Conservation (phyloP, 75 land plant species). For the Pinus albicaulis region DNA sequence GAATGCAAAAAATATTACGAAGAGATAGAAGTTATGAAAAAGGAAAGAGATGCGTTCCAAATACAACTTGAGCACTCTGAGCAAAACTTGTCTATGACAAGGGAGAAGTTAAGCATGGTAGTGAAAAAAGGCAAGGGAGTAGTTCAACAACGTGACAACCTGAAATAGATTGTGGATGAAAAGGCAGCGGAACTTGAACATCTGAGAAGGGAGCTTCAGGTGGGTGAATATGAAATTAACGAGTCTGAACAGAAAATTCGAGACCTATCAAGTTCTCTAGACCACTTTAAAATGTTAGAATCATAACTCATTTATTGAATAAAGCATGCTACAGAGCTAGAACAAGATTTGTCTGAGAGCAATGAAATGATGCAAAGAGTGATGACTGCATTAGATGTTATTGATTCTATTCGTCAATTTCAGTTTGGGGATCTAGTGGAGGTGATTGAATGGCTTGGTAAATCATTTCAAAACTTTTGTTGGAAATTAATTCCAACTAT, state of each 20-base stretch:
- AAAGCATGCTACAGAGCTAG: conserved; percentile 25
- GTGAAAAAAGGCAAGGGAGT: conserved; percentile 86
- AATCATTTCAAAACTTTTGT: conserved; percentile 16
- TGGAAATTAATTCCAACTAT: too few species aligned
- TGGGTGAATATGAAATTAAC: conserved; percentile 18
- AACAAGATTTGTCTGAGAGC: conserved; percentile 32
- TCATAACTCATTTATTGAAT: conserved; percentile 34
- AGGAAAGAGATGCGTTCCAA: conserved; percentile 35
- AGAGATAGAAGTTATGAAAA: conserved; percentile 29
- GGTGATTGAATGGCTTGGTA: conserved; percentile 46
- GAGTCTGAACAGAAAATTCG: conserved; percentile 36
- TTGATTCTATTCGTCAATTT: conserved; percentile 15
- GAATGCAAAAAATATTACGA: conserved; percentile 19
- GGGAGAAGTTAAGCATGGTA: conserved; percentile 89
- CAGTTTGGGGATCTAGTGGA: conserved; percentile 33
- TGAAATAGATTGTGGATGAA: conserved; percentile 70
- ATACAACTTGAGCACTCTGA: conserved; percentile 58
- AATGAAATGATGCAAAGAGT: conserved; percentile 24
- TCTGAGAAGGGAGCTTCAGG: conserved; percentile 34
- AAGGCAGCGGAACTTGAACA: conserved; percentile 4
- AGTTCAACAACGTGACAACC: conserved; percentile 77
- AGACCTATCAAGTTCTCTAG: conserved; percentile 18
- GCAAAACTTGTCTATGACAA: conserved; percentile 61
- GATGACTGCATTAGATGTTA: conserved; percentile 22
- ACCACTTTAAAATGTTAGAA: conserved; percentile 33